Evolutionary conservation across 1,284 basidiomycete species (phyloP), one percentile per base, ranked within the genome.

Genomic region (Mycena sp.): DNA sequence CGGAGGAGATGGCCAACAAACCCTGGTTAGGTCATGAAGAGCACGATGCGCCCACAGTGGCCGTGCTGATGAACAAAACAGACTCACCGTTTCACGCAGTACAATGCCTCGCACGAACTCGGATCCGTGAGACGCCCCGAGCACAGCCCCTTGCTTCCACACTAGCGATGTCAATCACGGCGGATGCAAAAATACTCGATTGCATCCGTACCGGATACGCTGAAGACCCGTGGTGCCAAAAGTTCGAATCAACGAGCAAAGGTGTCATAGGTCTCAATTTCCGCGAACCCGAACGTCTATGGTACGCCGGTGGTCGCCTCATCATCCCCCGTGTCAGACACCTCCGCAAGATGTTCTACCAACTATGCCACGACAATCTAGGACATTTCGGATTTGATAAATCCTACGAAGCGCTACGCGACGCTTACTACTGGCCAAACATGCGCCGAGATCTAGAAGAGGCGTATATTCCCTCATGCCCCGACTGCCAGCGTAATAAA

Each of bases 391-490:
- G 74, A 0, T 43, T 63, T 2, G 25, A 61, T n/a, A 76, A 76
- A 32, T 61, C 65, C 12, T 69, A 71, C 37, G 58, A 19, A 0
- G 10, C 48, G 6, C 51, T 69, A 5, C 45, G 14, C 3, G 58
- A 67, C 28, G 65, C 69, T 0, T 81, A 73, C 58, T 80, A 77
- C 58, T 83, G 80, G 81, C 79, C 76, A 0, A 69, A 72, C n/a
- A 81, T 74, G 70, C 52, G 68, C 0, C 44, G 45, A 1, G 68
- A 72, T 45, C 59, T 75, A 25, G 77, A 78, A 44, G 26, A 44
- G 0, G 25, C 52, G 0, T 75, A 80, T 16, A 59, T 75, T 0
- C 70, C 73, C 0, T 51, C 70, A 0, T 84, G 82, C 58, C 58
- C 67, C 4, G 69, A 71, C 0, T 80, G 78, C 45, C 70, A 76